phyloP scores from a whole-genome alignment of 768 basidiomycete genomes.

The Russula griseocarnosa region DNA sequence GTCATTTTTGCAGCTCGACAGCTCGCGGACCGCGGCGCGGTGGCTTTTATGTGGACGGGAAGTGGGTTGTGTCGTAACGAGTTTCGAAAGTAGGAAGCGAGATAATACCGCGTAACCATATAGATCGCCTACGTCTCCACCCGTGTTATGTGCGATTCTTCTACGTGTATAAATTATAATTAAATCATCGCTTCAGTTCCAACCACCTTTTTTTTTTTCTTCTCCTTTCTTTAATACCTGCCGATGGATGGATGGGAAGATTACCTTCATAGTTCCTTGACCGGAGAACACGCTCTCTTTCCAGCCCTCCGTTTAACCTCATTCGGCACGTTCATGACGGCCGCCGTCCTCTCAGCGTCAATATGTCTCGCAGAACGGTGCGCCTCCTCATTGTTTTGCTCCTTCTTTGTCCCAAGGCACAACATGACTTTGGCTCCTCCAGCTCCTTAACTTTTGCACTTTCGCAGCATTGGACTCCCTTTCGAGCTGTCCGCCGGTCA shows the following conservation, averaged over 20 bases:
- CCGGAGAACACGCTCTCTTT: conserved; percentile 48
- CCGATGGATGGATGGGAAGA: conserved; percentile 48
- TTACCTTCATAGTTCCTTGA: conserved; percentile 41
- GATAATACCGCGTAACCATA: neutral
- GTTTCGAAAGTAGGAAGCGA: neutral
- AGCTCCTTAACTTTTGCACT: conserved; percentile 51
- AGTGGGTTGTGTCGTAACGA: neutral
- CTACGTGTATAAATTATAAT: neutral
- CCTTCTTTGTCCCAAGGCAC: too few relatives aligned
- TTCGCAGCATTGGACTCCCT: conserved; percentile 49
- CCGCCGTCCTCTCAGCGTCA: conserved; percentile 41
- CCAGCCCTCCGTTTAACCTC: conserved; percentile 44
- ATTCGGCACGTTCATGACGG: conserved; percentile 45
- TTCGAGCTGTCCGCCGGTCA: conserved; percentile 37
- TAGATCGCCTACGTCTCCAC: neutral
- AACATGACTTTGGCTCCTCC: neutral
- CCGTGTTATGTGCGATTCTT: neutral
- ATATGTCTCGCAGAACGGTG: conserved; percentile 62
- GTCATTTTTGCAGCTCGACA: neutral
- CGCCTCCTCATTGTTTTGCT: neutral
- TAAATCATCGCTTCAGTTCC: neutral
- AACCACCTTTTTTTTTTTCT: too few relatives aligned
- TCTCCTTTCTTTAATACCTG: conserved; percentile 19
- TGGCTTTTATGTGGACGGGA: neutral
- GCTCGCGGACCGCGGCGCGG: neutral